Evolutionary conservation across 805 yeast species (phyloP), one percentile per base, ranked within the genome.

Genomic region (Candida bentonensis): DNA sequence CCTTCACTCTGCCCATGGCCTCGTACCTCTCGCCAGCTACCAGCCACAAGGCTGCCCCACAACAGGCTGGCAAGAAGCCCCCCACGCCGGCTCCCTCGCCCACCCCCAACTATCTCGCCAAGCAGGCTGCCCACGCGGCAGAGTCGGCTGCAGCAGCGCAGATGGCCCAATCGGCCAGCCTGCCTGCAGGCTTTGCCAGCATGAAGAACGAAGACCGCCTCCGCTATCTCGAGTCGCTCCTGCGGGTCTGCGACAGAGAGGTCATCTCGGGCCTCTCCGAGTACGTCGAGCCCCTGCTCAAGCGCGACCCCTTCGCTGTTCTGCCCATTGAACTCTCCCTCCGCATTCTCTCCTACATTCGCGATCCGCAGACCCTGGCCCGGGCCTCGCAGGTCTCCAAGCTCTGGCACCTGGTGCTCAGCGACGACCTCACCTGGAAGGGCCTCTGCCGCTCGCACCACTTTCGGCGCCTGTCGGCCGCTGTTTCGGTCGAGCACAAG

Each of bases 311-410:
- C 25, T 66, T 66, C 43, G 68, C 63, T 39, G 57, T 62, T 34
- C 56, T 89, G 42, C 98, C 98, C 1, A 70, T 73, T 49, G 97
- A 92, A 57, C 63, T 89, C 40, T 76, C 94, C 2, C 70, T 87
- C 44, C 84, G 85, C 56, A 81, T 89, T 30, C 66, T 89, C 30
- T 81, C 94, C 50, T 86, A 83, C 61, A 64, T 89, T 51, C 95
- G 85, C 58, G 92, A 96, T 47, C 68, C 70, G 62, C 76, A 76
- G 47, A 81, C 95, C 9, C 69, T 89, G 39, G 89, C 96, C 54
- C 81, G 82, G 49, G 95, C 96, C 0, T 89, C 96, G 0, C 94
- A 83, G 58, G 97, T 89, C 1, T 82, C 89, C 23, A 74, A 78
- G 45, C 78, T 76, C 43, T 89, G 98, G 98, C 61, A 64, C 43